phyloP scores from a whole-genome alignment of 106 monocot genomes.

The Dioscorea dumetorum region DNA sequence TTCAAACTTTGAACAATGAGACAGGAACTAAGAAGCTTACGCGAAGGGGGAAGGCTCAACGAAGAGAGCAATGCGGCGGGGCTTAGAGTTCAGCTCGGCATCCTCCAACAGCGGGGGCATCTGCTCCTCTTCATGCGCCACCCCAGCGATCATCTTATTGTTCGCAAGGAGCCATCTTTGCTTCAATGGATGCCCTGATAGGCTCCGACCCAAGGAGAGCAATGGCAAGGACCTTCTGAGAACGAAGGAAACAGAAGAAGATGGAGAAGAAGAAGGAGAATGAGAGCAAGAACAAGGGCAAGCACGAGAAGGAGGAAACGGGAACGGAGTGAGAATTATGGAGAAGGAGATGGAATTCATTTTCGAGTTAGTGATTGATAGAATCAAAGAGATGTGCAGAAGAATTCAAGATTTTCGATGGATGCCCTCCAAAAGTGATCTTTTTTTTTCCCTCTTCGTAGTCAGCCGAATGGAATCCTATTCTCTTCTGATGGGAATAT shows the following conservation, averaged over 20 bases:
- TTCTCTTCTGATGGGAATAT: no score
- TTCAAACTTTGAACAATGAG: no score
- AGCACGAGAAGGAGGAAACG: not conserved
- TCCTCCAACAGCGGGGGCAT: conserved; percentile 6
- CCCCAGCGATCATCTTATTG: not conserved
- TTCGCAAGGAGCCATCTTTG: not conserved
- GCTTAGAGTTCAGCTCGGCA: conserved; percentile 20
- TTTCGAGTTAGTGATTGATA: not conserved
- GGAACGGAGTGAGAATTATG: not conserved
- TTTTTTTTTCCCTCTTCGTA: no score
- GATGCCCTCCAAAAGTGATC: no score
- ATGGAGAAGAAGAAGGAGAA: not conserved
- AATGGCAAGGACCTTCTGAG: not conserved
- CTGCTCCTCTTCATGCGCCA: conserved; percentile 1
- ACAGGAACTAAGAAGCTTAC: conserved; percentile 14
- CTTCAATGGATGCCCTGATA: not conserved
- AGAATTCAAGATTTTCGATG: no score
- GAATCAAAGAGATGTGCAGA: not conserved
- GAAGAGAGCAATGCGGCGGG: conserved; percentile 68
- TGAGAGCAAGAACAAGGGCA: not conserved
- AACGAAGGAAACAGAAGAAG: not conserved
- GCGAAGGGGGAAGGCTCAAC: conserved; percentile 78
- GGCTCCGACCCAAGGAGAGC: not conserved
- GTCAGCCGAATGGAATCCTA: no score
- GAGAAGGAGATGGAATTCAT: not conserved